A percentile compares a stretch with the other conserved stretches of the same genome.
Evolutionary conservation across 495 filamentous ascomycete species (phyloP).

Genomic region (Parachaetomium inaequale): DNA sequence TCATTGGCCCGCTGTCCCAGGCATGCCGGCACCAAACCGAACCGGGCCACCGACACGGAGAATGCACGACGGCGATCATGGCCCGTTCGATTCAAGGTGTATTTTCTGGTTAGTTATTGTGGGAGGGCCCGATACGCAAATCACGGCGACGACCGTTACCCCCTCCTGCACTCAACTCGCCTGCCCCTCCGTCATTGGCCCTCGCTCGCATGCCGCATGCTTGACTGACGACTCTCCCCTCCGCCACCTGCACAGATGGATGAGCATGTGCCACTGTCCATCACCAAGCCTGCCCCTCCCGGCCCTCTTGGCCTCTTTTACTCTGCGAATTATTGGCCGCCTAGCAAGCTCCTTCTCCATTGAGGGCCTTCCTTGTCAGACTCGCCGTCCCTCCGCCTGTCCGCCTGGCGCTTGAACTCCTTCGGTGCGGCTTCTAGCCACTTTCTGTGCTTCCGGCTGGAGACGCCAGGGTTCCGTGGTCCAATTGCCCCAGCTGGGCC

Average conservation of each 20-base stretch:
- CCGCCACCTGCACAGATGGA: neutral
- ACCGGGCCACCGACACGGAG: constrained; percentile 4
- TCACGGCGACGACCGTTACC: constrained; percentile 2
- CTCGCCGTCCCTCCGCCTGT: neutral
- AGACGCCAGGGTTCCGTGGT: too few relatives aligned
- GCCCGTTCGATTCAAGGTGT: neutral
- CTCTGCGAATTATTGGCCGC: neutral
- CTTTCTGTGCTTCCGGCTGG: constrained; percentile 12
- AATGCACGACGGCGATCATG: constrained; percentile 9
- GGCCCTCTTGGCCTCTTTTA: neutral
- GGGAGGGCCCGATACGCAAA: neutral
- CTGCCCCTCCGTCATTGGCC: constrained; percentile 7
- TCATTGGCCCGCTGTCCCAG: constrained; percentile 14
- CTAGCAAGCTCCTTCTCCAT: constrained; percentile 1
- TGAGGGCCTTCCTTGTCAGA: neutral
- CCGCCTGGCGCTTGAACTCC: constrained; percentile 1
- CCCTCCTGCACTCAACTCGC: neutral
- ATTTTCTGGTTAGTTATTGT: neutral
- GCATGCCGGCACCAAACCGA: constrained; percentile 1
- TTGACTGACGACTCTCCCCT: neutral
- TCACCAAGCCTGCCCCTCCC: neutral
- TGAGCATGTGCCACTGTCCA: neutral
- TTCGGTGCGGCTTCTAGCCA: constrained; percentile 26
- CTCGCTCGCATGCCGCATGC: neutral
- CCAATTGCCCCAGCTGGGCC: neutral